A percentile compares a stretch with the other conserved stretches of the same genome.
Conservation (phyloP, 441 rosid genomes). For the Pelargonium citronellum region DNA sequence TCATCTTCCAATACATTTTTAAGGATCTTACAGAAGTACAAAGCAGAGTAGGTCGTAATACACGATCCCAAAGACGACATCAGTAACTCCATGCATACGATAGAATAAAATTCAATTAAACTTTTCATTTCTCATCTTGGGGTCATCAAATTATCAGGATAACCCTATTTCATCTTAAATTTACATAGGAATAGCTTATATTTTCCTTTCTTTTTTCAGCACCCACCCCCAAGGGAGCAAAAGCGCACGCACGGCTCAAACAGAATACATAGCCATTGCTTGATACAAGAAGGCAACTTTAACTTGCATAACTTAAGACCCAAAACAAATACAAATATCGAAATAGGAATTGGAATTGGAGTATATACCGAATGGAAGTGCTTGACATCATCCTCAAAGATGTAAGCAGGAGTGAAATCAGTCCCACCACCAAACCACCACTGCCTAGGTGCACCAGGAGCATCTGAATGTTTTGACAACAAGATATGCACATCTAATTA, state of each 20-base stretch:
- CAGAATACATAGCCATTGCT: background rate
- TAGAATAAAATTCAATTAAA: background rate
- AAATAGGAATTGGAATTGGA: background rate
- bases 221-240: background rate
- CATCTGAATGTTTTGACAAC: slow-evolving; percentile 37
- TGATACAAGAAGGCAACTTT: background rate
- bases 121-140: background rate
- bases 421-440: slow-evolving; percentile 99
- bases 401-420: slow-evolving; percentile 93
- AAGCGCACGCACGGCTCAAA: background rate
- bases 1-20: background rate
- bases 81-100: background rate
- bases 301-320: background rate
- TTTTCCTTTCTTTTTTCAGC: background rate
- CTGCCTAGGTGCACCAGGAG: slow-evolving; percentile 92
- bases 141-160: background rate
- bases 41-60: slow-evolving; percentile 1
- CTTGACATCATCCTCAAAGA: slow-evolving; percentile 91
- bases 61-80: background rate
- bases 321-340: no score
- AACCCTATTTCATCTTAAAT: background rate
- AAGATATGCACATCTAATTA: background rate
- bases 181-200: background rate
- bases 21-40: slow-evolving; percentile 3
- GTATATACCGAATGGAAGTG: slow-evolving; percentile 76